Evolutionary conservation across 208 protist genomes (phyloP).

Genomic region (Leishmania aethiopica): DNA sequence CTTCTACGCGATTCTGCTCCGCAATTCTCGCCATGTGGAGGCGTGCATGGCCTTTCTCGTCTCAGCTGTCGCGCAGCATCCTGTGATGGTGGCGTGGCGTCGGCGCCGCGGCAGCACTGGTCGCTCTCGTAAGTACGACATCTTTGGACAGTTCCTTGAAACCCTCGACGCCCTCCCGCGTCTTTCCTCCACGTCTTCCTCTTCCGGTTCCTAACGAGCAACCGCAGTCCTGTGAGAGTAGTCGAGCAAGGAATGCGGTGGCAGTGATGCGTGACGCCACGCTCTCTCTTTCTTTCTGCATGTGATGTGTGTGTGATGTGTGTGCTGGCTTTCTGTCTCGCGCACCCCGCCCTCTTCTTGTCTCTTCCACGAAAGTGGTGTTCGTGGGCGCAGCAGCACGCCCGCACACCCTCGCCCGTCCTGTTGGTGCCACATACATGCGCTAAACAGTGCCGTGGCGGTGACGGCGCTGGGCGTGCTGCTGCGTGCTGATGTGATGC

Average conservation of each 20-base stretch:
- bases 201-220: not conserved
- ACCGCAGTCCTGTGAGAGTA: not conserved
- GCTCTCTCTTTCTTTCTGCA: not conserved
- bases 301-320: too few relatives aligned
- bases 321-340: not conserved
- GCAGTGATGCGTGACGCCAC: not conserved
- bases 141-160: slow-evolving; percentile 48
- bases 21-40: slow-evolving; percentile 82
- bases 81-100: slow-evolving; percentile 69
- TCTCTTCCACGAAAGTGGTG: not conserved
- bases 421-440: not conserved
- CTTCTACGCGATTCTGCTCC: slow-evolving; percentile 72
- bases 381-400: not conserved
- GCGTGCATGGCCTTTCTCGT: slow-evolving; percentile 77
- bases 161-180: slow-evolving; percentile 33
- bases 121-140: slow-evolving; percentile 23
- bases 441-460: not conserved
- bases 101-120: slow-evolving; percentile 32
- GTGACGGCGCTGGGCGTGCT: not conserved
- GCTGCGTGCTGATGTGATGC: not conserved
- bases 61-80: slow-evolving; percentile 60
- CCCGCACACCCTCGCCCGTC: not conserved
- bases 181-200: slow-evolving; percentile 2
- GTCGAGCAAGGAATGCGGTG: not conserved
- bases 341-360: not conserved